phyloP scores from a whole-genome alignment of 2,329 filamentous ascomycete species.

The Cladosporium sp. region DNA sequence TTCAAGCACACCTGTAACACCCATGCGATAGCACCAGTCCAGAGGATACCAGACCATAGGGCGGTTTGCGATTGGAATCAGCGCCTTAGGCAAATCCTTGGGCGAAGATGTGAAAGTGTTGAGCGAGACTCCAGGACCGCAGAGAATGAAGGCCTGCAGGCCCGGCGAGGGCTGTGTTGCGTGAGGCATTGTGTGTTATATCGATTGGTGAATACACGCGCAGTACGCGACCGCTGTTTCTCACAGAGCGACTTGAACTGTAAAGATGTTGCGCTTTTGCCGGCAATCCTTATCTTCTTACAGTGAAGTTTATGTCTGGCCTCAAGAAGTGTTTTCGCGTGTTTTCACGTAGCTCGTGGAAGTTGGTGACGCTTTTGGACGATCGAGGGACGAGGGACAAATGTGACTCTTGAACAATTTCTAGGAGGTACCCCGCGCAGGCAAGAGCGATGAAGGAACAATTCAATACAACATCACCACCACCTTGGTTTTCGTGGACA shows the following conservation, averaged over 20 bases:
- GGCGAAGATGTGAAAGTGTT: constrained; percentile 78
- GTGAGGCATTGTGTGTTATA: constrained; percentile 60
- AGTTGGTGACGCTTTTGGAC: not conserved
- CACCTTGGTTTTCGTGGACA: too few relatives aligned
- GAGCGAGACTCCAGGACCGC: constrained; percentile 76
- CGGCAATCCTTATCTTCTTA: not conserved
- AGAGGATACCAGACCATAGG: constrained; percentile 90
- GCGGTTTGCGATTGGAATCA: constrained; percentile 76
- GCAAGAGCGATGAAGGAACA: not conserved
- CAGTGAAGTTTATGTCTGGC: not conserved
- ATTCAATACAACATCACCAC: too few relatives aligned
- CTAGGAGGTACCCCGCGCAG: not conserved
- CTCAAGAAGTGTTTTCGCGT: not conserved
- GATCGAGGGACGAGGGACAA: not conserved
- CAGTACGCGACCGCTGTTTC: not conserved
- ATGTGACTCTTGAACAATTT: constrained; percentile 1
- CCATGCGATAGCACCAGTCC: constrained; percentile 78
- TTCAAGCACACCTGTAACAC: constrained; percentile 59
- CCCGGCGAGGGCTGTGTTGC: constrained; percentile 70
- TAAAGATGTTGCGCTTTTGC: too few relatives aligned
- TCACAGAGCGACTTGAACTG: too few relatives aligned
- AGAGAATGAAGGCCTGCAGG: constrained; percentile 78
- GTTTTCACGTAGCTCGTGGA: not conserved
- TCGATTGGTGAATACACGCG: not conserved
- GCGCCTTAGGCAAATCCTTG: constrained; percentile 75